Percentiles rank a stretch among this genome's conserved stretches.
Evolutionary conservation across 139 green algal genomes (phyloP).

Genomic region (Micractinium sp.): DNA sequence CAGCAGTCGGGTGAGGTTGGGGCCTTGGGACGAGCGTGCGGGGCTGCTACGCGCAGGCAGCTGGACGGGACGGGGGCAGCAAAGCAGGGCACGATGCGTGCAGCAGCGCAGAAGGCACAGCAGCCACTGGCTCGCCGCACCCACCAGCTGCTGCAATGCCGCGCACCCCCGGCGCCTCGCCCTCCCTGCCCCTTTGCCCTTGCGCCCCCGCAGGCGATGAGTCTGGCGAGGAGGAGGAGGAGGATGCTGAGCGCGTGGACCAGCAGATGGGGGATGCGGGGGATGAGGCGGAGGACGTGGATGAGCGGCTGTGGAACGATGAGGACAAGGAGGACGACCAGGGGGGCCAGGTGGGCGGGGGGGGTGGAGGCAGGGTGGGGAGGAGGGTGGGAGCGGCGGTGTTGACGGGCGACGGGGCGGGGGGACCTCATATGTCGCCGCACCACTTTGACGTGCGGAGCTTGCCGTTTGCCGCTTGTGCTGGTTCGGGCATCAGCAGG

Average conservation of each 20-base stretch:
- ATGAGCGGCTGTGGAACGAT: conserved; percentile 92
- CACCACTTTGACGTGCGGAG: too few relatives aligned
- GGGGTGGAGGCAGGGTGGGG: not conserved
- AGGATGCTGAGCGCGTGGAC: conserved; percentile 67
- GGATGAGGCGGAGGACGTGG: conserved; percentile 76
- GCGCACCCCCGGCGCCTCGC: not conserved
- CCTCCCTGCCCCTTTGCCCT: not conserved
- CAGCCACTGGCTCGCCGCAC: not conserved
- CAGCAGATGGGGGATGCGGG: conserved; percentile 86
- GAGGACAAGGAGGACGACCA: conserved; percentile 64
- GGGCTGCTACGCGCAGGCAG: not conserved
- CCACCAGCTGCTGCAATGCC: not conserved
- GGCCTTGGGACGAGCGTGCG: too few relatives aligned
- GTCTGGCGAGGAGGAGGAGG: conserved; percentile 67
- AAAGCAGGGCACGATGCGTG: not conserved
- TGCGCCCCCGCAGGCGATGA: conserved; percentile 58
- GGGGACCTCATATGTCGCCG: too few relatives aligned
- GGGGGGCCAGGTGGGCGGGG: not conserved
- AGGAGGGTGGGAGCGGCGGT: too few relatives aligned
- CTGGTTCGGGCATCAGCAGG: too few relatives aligned
- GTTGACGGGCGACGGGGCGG: too few relatives aligned
- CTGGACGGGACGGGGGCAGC: not conserved
- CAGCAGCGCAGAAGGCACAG: not conserved
- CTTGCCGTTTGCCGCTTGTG: too few relatives aligned
- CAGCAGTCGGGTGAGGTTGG: conserved; percentile 40